Evolutionary conservation across 106 monocot genomes (phyloP).

Genomic region (Dendrobium catenatum): DNA sequence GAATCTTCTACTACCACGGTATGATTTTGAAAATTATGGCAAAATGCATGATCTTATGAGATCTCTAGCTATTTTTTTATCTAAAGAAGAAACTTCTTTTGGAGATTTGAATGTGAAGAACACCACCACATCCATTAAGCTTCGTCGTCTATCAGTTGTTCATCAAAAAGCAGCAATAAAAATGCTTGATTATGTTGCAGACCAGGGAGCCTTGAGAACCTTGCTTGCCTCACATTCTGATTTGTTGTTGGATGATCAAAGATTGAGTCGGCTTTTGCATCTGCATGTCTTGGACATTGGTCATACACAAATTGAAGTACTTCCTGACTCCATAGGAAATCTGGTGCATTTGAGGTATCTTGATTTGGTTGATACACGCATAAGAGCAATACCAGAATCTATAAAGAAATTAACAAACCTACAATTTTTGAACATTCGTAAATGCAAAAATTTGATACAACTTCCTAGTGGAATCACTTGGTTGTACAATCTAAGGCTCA

Average conservation of each 20-base stretch:
- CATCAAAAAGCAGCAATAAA: no score
- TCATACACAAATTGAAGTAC: not conserved
- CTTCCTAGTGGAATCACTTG: constrained; percentile 12
- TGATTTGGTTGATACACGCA: constrained; percentile 13
- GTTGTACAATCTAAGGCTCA: constrained; percentile 17
- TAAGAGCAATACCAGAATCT: constrained; percentile 24
- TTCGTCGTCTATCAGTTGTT: no score
- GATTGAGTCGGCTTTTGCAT: not conserved
- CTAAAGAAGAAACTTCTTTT: no score
- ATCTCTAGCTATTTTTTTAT: no score
- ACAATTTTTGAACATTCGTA: not conserved
- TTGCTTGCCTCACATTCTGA: no score
- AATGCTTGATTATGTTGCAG: no score
- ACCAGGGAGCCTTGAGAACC: no score
- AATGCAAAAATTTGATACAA: constrained; percentile 8
- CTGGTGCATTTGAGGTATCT: constrained; percentile 29
- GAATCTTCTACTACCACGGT: no score
- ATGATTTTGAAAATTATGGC: not conserved
- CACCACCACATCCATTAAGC: no score
- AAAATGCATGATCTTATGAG: not conserved
- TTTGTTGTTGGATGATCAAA: no score
- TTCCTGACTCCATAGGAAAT: constrained; percentile 24
- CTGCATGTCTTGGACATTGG: constrained; percentile 23
- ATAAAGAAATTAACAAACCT: not conserved
- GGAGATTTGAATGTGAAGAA: no score